Percentiles rank a stretch among this genome's conserved stretches.
Conservation (phyloP, 257 asterid species). For the Solanum paucissectum region DNA sequence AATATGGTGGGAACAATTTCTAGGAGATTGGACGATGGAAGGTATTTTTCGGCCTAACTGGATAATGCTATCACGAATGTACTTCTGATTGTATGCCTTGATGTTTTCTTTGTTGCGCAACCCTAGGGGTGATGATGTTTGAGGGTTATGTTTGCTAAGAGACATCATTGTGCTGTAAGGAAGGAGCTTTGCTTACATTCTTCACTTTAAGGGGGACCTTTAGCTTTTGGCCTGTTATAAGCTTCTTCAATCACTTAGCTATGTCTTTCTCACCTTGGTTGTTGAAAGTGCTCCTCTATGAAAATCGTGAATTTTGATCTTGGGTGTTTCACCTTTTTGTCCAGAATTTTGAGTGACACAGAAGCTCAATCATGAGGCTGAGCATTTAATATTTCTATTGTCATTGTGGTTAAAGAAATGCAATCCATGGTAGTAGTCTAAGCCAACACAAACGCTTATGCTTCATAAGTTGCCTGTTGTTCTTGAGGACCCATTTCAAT, state of each 20-base stretch:
- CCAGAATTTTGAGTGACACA: background rate
- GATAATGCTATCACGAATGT: background rate
- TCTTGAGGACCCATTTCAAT: background rate
- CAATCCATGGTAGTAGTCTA: background rate
- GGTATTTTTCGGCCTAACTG: background rate
- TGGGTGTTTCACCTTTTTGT: background rate
- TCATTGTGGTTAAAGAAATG: background rate
- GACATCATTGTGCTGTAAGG: background rate
- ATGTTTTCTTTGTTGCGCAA: background rate
- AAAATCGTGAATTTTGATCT: background rate
- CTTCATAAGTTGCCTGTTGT: background rate
- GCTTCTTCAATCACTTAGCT: background rate
- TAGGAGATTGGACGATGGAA: background rate
- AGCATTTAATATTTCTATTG: background rate
- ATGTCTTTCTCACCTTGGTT: background rate
- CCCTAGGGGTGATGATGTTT: background rate
- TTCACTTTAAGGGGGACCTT: no score
- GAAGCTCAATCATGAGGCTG: background rate
- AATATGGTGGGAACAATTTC: background rate
- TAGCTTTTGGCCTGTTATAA: no score
- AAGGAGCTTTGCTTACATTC: background rate
- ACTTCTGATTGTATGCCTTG: background rate
- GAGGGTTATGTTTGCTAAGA: background rate
- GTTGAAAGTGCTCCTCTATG: background rate
- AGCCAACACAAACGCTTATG: background rate